phyloP scores from a whole-genome alignment of 305 asterid species.

The Petunia hybrid region DNA sequence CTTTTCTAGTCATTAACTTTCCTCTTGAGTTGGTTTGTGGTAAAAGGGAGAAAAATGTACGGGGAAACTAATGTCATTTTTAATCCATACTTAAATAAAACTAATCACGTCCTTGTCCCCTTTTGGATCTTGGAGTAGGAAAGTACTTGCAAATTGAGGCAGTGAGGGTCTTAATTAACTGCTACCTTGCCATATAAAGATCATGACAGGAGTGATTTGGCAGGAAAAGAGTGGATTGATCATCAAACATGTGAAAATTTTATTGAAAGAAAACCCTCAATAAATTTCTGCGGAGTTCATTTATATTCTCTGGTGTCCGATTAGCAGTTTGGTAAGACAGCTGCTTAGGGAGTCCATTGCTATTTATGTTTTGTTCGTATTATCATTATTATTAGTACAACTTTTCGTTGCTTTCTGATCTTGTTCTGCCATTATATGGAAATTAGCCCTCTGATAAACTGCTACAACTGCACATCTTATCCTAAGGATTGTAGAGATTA shows the following conservation, averaged over 20 bases:
- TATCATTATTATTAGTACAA: background rate
- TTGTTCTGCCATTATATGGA: background rate
- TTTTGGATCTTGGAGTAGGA: conserved; percentile 3
- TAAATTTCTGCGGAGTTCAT: background rate
- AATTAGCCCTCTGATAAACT: background rate
- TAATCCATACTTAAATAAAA: background rate
- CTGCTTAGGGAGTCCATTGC: background rate
- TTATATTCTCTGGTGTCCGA: background rate
- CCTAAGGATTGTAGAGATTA: background rate
- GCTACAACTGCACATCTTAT: background rate
- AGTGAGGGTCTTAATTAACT: background rate
- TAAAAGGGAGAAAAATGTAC: conserved; percentile 2
- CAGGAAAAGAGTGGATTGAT: background rate
- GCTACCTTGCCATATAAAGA: background rate
- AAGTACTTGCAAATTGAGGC: background rate
- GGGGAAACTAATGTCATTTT: background rate
- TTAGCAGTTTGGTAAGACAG: background rate
- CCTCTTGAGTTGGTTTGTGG: background rate
- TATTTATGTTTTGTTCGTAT: background rate
- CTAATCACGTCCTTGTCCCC: background rate
- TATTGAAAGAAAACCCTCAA: conserved; percentile 1
- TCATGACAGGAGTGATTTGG: conserved; percentile 2
- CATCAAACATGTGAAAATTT: background rate
- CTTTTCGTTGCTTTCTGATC: background rate
- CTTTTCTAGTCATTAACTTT: background rate